These are phyloP conservation scores for Starmerella bombi DNA, from an alignment of 805 yeast genomes.

Conservation along the genomic window DNA sequence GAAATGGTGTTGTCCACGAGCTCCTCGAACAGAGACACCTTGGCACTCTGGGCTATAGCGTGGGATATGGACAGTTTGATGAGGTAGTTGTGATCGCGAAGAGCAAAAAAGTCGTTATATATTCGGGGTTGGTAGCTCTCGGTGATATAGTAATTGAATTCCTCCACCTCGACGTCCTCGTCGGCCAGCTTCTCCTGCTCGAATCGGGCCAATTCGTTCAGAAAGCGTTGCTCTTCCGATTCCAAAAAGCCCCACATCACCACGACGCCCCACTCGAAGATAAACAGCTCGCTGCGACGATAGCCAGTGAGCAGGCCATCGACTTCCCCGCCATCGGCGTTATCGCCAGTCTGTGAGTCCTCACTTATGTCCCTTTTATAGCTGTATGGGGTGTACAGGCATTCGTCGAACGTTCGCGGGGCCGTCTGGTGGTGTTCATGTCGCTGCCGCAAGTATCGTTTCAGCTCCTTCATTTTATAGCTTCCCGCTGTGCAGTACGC, in stretches of 20 bases:
- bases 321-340: background rate
- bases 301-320: conserved; percentile 33
- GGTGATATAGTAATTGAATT: conserved; percentile 88
- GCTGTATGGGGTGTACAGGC: conserved; percentile 81
- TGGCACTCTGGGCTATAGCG: conserved; percentile 90
- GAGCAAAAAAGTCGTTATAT: conserved; percentile 86
- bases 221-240: conserved; percentile 68
- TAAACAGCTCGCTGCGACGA: conserved; percentile 72
- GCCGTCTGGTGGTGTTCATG: conserved; percentile 41
- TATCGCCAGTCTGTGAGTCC: conserved; percentile 20
- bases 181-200: conserved; percentile 79
- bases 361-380: conserved; percentile 25
- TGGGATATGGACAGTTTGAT: conserved; percentile 84
- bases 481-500: conserved; percentile 94
- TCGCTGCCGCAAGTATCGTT: conserved; percentile 72
- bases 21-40: conserved; percentile 89
- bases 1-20: conserved; percentile 92
- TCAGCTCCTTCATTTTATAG: conserved; percentile 74
- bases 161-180: conserved; percentile 89
- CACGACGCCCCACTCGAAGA: conserved; percentile 94
- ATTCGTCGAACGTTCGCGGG: conserved; percentile 86
- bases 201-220: conserved; percentile 75
- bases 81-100: conserved; percentile 83
- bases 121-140: conserved; percentile 90
- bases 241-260: conserved; percentile 91